These are phyloP conservation scores for Iberis amara DNA, from an alignment of 441 rosid species.

Conservation along the genomic window DNA sequence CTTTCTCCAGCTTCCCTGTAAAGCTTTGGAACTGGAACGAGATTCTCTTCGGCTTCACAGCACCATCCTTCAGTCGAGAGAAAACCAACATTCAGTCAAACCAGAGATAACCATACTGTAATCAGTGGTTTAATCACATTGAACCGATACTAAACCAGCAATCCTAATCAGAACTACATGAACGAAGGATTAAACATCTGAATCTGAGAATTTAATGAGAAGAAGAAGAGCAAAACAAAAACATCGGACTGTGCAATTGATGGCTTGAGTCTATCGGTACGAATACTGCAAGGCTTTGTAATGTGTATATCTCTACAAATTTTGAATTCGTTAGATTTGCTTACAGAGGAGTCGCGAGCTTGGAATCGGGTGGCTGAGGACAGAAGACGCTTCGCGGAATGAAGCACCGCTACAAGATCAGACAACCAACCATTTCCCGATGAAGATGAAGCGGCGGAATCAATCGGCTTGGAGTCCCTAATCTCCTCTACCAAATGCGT, in stretches of 20 bases:
- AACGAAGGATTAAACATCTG: slow-evolving; percentile 3
- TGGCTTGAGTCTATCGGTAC: too few relatives aligned
- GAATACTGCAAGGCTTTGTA: background rate
- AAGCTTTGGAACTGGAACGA: slow-evolving; percentile 66
- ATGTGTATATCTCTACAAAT: too few relatives aligned
- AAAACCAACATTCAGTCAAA: slow-evolving; percentile 34
- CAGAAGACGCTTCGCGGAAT: slow-evolving; percentile 48
- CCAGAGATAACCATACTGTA: slow-evolving; percentile 22
- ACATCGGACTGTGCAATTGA: too few relatives aligned
- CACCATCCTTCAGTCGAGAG: slow-evolving; percentile 58
- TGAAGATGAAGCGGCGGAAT: slow-evolving; percentile 24
- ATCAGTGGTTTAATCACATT: background rate
- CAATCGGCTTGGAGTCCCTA: slow-evolving; percentile 33
- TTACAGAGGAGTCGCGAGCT: slow-evolving; percentile 44
- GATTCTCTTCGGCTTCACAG: slow-evolving; percentile 54
- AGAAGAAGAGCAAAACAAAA: too few relatives aligned
- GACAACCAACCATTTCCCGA: slow-evolving; percentile 43
- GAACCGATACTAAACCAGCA: slow-evolving; percentile 19
- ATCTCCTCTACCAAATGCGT: slow-evolving; percentile 76
- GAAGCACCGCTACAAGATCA: slow-evolving; percentile 53
- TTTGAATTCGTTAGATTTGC: slow-evolving; percentile 13
- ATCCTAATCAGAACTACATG: background rate
- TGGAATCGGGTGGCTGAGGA: slow-evolving; percentile 35
- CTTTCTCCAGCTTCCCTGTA: slow-evolving; percentile 72
- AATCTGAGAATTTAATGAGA: slow-evolving; percentile 27